phyloP scores from a whole-genome alignment of 2,329 filamentous ascomycete species.

The Fusarium mexicanum region DNA sequence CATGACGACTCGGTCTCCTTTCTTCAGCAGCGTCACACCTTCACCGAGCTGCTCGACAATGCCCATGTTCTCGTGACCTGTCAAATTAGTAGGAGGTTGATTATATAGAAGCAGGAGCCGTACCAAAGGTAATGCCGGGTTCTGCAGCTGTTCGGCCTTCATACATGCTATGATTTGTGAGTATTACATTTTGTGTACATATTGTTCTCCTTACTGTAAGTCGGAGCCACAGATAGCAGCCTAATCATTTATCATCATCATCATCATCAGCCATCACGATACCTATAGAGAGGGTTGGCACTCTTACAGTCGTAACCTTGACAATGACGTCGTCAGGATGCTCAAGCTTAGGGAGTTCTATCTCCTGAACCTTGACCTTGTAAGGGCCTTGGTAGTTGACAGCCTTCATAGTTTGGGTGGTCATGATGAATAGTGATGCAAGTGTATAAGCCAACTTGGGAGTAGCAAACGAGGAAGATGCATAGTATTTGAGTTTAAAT shows the following conservation, averaged over 20 bases:
- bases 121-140: slow-evolving; percentile 68
- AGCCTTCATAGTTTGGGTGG: slow-evolving; percentile 63
- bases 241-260: slow-evolving; percentile 31
- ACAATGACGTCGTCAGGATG: slow-evolving; percentile 73
- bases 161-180: slow-evolving; percentile 62
- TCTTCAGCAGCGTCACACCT: slow-evolving; percentile 69
- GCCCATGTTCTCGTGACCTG: slow-evolving; percentile 69
- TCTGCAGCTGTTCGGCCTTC: slow-evolving; percentile 72
- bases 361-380: slow-evolving; percentile 70
- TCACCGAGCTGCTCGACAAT: slow-evolving; percentile 63
- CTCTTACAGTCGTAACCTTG: slow-evolving; percentile 69
- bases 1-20: slow-evolving; percentile 71
- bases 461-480: neutral
- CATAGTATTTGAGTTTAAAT: neutral
- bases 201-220: slow-evolving; percentile 49
- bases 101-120: too few species aligned
- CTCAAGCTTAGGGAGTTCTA: slow-evolving; percentile 65
- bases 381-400: slow-evolving; percentile 70
- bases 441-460: neutral
- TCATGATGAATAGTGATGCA: slow-evolving; percentile 25
- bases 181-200: neutral
- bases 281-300: neutral
- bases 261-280: slow-evolving; percentile 19
- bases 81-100: neutral
- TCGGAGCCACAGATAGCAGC: slow-evolving; percentile 65